Conservation (phyloP, 1,284 basidiomycete genomes). For the Phaffia rhodozyma region DNA sequence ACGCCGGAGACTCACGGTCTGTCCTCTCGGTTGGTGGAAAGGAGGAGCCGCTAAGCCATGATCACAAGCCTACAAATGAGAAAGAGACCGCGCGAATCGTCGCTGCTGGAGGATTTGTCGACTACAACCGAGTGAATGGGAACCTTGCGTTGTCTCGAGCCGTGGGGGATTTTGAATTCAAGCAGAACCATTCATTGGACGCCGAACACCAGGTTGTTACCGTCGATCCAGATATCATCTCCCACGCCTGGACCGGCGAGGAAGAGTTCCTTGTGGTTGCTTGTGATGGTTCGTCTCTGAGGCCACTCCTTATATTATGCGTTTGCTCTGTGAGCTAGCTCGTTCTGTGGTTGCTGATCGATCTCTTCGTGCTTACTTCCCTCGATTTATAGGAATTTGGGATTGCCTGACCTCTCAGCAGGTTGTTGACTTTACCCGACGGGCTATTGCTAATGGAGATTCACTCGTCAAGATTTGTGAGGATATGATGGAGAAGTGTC, state of each 20-base stretch:
- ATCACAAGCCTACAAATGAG: slow-evolving; percentile 90
- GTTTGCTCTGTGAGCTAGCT: neutral
- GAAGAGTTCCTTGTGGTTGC: slow-evolving; percentile 95
- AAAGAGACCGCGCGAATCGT: slow-evolving; percentile 76
- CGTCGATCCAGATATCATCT: slow-evolving; percentile 79
- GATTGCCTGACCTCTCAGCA: slow-evolving; percentile 91
- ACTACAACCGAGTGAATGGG: slow-evolving; percentile 95
- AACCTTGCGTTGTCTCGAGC: slow-evolving; percentile 93
- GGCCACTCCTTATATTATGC: no score
- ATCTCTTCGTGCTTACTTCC: slow-evolving; percentile 5
- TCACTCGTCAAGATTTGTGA: slow-evolving; percentile 73
- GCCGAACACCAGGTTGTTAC: slow-evolving; percentile 94
- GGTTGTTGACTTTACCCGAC: slow-evolving; percentile 78
- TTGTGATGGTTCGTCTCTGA: slow-evolving; percentile 65
- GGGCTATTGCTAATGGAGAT: slow-evolving; percentile 68
- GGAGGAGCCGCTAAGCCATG: slow-evolving; percentile 77
- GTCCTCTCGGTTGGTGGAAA: slow-evolving; percentile 79
- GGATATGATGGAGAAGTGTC: slow-evolving; percentile 81
- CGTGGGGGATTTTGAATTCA: slow-evolving; percentile 97
- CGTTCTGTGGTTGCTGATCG: neutral
- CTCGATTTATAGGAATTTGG: slow-evolving; percentile 69
- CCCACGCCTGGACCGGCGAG: slow-evolving; percentile 67
- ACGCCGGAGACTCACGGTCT: slow-evolving; percentile 91
- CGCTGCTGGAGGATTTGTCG: slow-evolving; percentile 91
- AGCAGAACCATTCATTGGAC: slow-evolving; percentile 70